Percentiles rank a stretch among this genome's conserved stretches.
Evolutionary conservation across 1,284 basidiomycete species (phyloP).

Genomic region (Cryptococcus floricola): DNA sequence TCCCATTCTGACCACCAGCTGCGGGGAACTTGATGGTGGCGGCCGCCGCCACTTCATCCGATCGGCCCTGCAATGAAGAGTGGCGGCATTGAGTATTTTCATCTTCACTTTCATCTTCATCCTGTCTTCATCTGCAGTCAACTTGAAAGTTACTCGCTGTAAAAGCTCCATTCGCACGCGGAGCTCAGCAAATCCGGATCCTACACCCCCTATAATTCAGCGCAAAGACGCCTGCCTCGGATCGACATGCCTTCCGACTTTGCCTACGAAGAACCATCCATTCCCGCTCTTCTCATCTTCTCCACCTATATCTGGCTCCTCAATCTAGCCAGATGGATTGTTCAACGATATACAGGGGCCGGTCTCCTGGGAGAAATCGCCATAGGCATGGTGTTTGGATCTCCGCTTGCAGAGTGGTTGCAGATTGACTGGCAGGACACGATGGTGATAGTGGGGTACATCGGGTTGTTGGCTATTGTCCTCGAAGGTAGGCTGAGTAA

Average conservation of each 20-base stretch:
- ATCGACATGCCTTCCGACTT: slow-evolving; percentile 30
- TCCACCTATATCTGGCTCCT: slow-evolving; percentile 49
- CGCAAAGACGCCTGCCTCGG: no score
- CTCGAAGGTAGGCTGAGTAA: slow-evolving; percentile 51
- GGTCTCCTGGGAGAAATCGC: slow-evolving; percentile 53
- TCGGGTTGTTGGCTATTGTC: slow-evolving; percentile 57
- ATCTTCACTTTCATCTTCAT: no score
- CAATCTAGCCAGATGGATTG: slow-evolving; percentile 38
- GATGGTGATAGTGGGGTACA: slow-evolving; percentile 53
- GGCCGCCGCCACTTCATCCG: no score
- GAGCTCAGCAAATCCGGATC: no score
- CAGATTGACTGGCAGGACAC: slow-evolving; percentile 50
- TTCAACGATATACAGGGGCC: slow-evolving; percentile 35
- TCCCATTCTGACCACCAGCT: no score
- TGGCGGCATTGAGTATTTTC: no score
- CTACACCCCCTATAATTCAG: no score
- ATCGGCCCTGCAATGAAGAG: no score
- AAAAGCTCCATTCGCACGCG: no score
- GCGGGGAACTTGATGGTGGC: no score
- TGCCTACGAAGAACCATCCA: slow-evolving; percentile 41
- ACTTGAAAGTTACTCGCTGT: no score
- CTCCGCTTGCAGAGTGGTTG: slow-evolving; percentile 53
- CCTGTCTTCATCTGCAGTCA: no score
- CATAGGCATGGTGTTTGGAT: slow-evolving; percentile 54
- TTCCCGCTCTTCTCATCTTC: slow-evolving; percentile 39